phyloP scores from a whole-genome alignment of 2,329 filamentous ascomycete species.

The Colletotrichum sp. region DNA sequence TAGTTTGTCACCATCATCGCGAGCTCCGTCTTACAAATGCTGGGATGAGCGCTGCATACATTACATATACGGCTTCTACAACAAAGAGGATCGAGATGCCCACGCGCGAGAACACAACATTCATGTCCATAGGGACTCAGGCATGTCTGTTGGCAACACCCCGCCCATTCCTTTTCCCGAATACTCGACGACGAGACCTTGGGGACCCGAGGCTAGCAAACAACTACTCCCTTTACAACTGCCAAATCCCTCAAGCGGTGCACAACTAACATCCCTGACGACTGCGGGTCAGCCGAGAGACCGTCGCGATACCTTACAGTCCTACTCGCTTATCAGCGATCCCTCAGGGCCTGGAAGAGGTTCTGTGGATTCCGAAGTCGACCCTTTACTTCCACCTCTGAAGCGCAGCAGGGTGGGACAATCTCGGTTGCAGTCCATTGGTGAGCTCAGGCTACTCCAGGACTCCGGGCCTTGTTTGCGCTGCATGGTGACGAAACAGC shows the following conservation, averaged over 20 bases:
- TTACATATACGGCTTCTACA: slow-evolving; percentile 63
- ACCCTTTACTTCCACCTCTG: slow-evolving; percentile 59
- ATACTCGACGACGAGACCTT: slow-evolving; percentile 32
- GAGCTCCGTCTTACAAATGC: slow-evolving; percentile 56
- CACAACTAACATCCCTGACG: slow-evolving; percentile 39
- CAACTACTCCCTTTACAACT: slow-evolving; percentile 40
- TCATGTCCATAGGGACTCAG: slow-evolving; percentile 47
- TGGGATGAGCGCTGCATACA: slow-evolving; percentile 59
- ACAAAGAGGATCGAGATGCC: slow-evolving; percentile 54
- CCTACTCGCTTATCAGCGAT: slow-evolving; percentile 46
- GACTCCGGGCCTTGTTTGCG: slow-evolving; percentile 55
- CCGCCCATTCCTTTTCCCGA: slow-evolving; percentile 41
- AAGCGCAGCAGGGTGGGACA: slow-evolving; percentile 59
- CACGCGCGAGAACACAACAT: slow-evolving; percentile 53
- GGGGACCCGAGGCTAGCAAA: slow-evolving; percentile 35
- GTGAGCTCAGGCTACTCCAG: slow-evolving; percentile 56
- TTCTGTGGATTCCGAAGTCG: slow-evolving; percentile 52
- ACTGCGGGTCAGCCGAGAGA: slow-evolving; percentile 39
- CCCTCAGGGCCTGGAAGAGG: slow-evolving; percentile 38
- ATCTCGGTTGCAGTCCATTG: slow-evolving; percentile 61
- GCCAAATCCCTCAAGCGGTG: slow-evolving; percentile 39
- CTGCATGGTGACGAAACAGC: slow-evolving; percentile 51
- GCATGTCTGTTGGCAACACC: slow-evolving; percentile 43
- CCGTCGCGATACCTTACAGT: slow-evolving; percentile 43
- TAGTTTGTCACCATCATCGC: slow-evolving; percentile 37